Base-by-base conservation (phyloP, 805 yeast species). In the Naumovozyma dairenensis region DNA sequence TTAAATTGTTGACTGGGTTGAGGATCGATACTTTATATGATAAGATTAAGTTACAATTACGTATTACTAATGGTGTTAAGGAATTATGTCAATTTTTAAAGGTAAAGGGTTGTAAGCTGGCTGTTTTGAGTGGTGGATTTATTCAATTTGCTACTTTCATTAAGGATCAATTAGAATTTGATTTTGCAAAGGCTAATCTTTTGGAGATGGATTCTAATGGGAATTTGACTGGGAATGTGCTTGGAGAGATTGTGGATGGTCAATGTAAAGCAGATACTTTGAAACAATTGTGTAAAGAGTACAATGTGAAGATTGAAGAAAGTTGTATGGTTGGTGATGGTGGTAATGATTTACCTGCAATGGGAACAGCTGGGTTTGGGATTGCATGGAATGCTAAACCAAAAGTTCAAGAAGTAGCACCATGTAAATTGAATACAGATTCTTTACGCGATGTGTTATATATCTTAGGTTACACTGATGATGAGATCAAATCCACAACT, bases 301-400 rank as follows among this genome's bases (percentile, higher is more conserved):
- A 76, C 43, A 57, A 57, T 8, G 63, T 81, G 22, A 71, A 69
- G 16, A 60, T 74, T 8, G 54, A 54, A 28, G 52, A 66, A 4
- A 77, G 79, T 1, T 78, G 82, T 29, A 96, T 96, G 31, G 81
- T 89, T 25, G 97, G 97, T 24, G 97, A 92, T 55, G 99, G 99
- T 25, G 96, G 97, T 16, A 92, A 92, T 51, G 99, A 92, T 60
- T 64, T 92, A 51, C 71, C 72, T 29, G 93, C 93, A 86, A 92
- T 92, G 97, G 71, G 65, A 2, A 73, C 61, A 10, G 96, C 95
- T 2, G 97, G 97, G 0, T 81, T 75, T 54, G 98, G 98, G 15
- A 67, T 92, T 34, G 98, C 98, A 0, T 92, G 96, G 93, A 82
- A 85, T 55, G 99, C 97, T 15, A 92, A 92, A 56, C 96, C 97